These are phyloP conservation scores for Globisporangium nagaii DNA, from an alignment of 352 stramenopile species.

Conservation along the genomic window DNA sequence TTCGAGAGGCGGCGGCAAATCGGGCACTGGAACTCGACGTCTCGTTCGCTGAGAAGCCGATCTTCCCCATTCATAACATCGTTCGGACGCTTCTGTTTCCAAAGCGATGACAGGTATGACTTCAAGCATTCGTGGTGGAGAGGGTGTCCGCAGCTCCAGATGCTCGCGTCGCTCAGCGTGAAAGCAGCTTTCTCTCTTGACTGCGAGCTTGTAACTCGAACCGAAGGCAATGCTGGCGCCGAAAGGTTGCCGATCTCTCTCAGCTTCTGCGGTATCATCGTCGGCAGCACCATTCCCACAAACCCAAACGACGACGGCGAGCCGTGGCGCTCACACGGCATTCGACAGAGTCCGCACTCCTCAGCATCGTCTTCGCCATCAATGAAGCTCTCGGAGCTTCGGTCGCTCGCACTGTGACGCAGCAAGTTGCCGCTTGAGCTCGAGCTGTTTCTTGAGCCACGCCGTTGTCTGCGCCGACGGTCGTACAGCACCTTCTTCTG, in stretches of 20 bases:
- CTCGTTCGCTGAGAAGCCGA: slow-evolving; percentile 54
- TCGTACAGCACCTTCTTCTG: slow-evolving; percentile 25
- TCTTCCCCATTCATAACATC: slow-evolving; percentile 48
- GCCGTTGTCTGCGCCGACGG: slow-evolving; percentile 25
- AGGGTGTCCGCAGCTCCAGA: slow-evolving; percentile 71
- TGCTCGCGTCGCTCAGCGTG: slow-evolving; percentile 27
- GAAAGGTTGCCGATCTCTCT: not conserved
- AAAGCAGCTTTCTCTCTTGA: not conserved
- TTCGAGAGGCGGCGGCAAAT: slow-evolving; percentile 76
- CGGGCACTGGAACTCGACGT: slow-evolving; percentile 74
- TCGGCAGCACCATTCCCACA: slow-evolving; percentile 67
- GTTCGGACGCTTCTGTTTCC: slow-evolving; percentile 47
- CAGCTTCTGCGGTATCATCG: slow-evolving; percentile 39
- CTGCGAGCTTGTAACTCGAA: not conserved
- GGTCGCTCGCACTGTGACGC: slow-evolving; percentile 6
- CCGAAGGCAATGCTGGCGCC: slow-evolving; percentile 2
- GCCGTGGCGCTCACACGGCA: slow-evolving; percentile 38
- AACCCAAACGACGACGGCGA: slow-evolving; percentile 51
- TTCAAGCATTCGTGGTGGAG: slow-evolving; percentile 70
- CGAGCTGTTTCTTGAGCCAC: slow-evolving; percentile 18
- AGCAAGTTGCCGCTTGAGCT: not conserved
- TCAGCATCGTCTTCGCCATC: slow-evolving; percentile 23
- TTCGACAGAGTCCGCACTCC: slow-evolving; percentile 61
- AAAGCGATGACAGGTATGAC: slow-evolving; percentile 62
- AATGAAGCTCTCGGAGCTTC: slow-evolving; percentile 8